Conservation (phyloP, 257 asterid species). For the Scutellaria barbata region DNA sequence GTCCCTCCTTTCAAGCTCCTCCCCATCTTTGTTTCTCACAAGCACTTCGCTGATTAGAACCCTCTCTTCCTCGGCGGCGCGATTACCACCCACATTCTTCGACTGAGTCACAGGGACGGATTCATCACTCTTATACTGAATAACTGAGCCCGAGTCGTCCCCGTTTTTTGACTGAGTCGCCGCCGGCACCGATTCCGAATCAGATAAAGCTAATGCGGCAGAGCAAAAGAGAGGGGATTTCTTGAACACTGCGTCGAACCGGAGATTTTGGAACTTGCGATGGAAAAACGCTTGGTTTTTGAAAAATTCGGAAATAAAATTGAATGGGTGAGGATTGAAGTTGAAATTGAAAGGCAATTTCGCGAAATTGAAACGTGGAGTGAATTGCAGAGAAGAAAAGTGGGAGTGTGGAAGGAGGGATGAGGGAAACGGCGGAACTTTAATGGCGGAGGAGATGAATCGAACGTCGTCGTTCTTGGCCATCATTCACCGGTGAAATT, state of each 20-base stretch:
- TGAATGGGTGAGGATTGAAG: slow-evolving; percentile 38
- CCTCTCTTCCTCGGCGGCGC: slow-evolving; percentile 78
- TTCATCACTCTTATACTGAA: slow-evolving; percentile 47
- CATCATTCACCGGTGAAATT: slow-evolving; percentile 50
- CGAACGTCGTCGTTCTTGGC: slow-evolving; percentile 58
- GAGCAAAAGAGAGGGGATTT: slow-evolving; percentile 65
- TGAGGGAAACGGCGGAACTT: slow-evolving; percentile 51
- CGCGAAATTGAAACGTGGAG: slow-evolving; percentile 38
- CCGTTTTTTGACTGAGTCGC: slow-evolving; percentile 39
- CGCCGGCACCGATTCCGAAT: slow-evolving; percentile 43
- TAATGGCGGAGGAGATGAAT: slow-evolving; percentile 62
- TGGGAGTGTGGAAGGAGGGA: slow-evolving; percentile 33
- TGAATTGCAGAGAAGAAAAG: slow-evolving; percentile 40
- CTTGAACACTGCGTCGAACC: slow-evolving; percentile 18
- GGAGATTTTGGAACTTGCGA: slow-evolving; percentile 27
- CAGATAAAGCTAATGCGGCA: slow-evolving; percentile 60
- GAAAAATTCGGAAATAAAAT: slow-evolving; percentile 44
- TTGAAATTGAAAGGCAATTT: slow-evolving; percentile 55
- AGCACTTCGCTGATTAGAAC: slow-evolving; percentile 88
- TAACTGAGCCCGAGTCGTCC: slow-evolving; percentile 36
- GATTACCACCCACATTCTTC: slow-evolving; percentile 50
- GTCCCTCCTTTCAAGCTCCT: slow-evolving; percentile 90
- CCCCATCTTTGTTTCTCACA: slow-evolving; percentile 93
- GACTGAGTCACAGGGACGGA: slow-evolving; percentile 43
- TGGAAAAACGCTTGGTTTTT: slow-evolving; percentile 36